Evolutionary conservation across 169 alveolate genomes (phyloP).

Genomic region (Babesia sp.): DNA sequence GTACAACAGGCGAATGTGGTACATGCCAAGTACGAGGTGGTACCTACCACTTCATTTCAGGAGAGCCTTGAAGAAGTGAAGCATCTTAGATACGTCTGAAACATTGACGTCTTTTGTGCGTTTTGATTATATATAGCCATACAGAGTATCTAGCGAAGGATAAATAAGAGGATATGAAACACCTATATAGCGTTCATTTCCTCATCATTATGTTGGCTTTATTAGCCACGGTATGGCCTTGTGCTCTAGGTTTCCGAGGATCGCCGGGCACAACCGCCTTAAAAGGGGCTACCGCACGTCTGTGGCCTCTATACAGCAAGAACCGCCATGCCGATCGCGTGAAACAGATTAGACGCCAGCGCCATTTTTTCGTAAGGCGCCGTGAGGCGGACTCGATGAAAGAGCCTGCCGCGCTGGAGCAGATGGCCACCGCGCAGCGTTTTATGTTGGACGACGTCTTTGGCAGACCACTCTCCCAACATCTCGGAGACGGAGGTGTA

Average conservation of each 20-base stretch:
- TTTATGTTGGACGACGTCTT: not conserved
- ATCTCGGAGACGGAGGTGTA: constrained; percentile 63
- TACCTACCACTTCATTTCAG: constrained; percentile 37
- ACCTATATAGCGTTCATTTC: not conserved
- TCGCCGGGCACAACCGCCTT: not conserved
- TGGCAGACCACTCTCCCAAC: constrained; percentile 55
- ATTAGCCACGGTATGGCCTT: not conserved
- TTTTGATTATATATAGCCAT: not conserved
- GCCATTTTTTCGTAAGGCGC: constrained; percentile 18
- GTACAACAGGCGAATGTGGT: constrained; percentile 32
- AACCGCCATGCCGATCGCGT: constrained; percentile 32
- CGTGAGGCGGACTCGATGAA: constrained; percentile 10
- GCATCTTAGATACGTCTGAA: constrained; percentile 29
- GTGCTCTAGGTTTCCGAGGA: not conserved
- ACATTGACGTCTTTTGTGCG: not conserved
- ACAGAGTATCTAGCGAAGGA: not conserved
- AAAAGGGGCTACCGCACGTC: not conserved
- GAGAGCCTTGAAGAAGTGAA: constrained; percentile 21
- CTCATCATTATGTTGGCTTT: not conserved
- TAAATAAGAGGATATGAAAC: not conserved
- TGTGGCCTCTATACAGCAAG: constrained; percentile 24
- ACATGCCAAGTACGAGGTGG: constrained; percentile 57
- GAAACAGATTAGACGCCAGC: constrained; percentile 22
- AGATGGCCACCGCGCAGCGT: not conserved
- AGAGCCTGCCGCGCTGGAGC: constrained; percentile 5